phyloP scores from a whole-genome alignment of 805 yeast genomes.

The Saturnispora besseyi region DNA sequence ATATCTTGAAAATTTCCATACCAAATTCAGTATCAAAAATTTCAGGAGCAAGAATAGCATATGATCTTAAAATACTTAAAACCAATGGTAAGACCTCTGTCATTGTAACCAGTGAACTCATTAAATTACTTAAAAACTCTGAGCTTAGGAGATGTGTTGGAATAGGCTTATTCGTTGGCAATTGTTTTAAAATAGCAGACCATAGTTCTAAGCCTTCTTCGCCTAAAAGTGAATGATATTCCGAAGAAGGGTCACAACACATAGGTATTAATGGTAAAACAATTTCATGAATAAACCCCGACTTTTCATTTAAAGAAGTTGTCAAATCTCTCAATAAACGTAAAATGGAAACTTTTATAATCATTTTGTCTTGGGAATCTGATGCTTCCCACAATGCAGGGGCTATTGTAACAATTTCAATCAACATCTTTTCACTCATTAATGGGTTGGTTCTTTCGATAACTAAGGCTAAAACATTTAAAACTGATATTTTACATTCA shows the following conservation, averaged over 20 bases:
- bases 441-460: constrained; percentile 59
- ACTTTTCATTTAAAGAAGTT: constrained; percentile 46
- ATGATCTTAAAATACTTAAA: constrained; percentile 54
- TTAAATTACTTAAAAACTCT: constrained; percentile 37
- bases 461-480: constrained; percentile 58
- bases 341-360: constrained; percentile 41
- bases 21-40: constrained; percentile 33
- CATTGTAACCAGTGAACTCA: constrained; percentile 53
- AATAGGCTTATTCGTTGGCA: constrained; percentile 32
- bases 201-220: constrained; percentile 88
- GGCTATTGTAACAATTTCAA: constrained; percentile 43
- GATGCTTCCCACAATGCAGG: constrained; percentile 72
- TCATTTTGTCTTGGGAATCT: constrained; percentile 33
- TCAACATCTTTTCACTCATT: constrained; percentile 41
- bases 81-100: constrained; percentile 68
- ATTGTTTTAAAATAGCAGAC: constrained; percentile 58
- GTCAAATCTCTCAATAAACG: constrained; percentile 52
- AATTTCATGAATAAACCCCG: constrained; percentile 40
- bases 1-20: constrained; percentile 35
- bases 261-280: constrained; percentile 54
- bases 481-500: constrained; percentile 67
- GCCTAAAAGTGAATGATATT: constrained; percentile 45
- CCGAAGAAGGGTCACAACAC: constrained; percentile 55
- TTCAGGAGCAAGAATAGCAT: constrained; percentile 41
- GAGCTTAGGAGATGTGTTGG: constrained; percentile 34